These are phyloP conservation scores for Neocatenulostroma microsporum DNA, from an alignment of 2,329 filamentous ascomycete species.

Conservation along the genomic window DNA sequence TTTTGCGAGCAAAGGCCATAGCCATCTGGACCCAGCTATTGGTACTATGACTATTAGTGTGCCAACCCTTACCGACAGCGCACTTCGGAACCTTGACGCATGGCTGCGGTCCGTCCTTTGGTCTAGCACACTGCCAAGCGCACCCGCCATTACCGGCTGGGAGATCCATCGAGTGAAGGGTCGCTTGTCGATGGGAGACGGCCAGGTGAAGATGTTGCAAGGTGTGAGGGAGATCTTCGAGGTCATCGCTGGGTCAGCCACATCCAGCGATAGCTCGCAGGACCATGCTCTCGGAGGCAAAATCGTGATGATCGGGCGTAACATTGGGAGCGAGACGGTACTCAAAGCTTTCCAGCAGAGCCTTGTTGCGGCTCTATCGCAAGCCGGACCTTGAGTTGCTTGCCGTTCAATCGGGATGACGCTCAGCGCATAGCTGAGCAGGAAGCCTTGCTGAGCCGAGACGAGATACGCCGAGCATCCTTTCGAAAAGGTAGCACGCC, in stretches of 20 bases:
- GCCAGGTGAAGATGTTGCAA: conserved; percentile 69
- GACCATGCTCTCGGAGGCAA: conserved; percentile 17
- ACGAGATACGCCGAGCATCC: too few relatives aligned
- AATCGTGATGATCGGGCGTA: conserved; percentile 31
- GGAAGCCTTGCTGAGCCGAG: too few relatives aligned
- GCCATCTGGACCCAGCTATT: conserved; percentile 83
- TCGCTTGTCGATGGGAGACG: conserved; percentile 58
- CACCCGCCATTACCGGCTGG: conserved; percentile 39
- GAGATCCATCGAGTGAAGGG: conserved; percentile 89
- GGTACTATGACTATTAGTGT: conserved; percentile 70
- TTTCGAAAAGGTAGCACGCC: too few relatives aligned
- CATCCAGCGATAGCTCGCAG: background rate
- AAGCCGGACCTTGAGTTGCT: too few relatives aligned
- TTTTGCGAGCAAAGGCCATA: conserved; percentile 69
- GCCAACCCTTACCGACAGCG: conserved; percentile 48
- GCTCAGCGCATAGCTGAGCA: too few relatives aligned
- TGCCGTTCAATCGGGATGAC: too few relatives aligned
- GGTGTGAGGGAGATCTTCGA: conserved; percentile 93
- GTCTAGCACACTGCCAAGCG: conserved; percentile 45
- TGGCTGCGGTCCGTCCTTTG: conserved; percentile 82
- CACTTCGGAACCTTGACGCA: conserved; percentile 60
- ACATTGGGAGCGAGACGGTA: conserved; percentile 17
- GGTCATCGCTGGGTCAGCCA: conserved; percentile 58
- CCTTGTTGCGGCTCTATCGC: conserved; percentile 16
- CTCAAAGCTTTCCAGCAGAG: conserved; percentile 21